Percentiles rank a stretch among this genome's conserved stretches.
phyloP scores from a whole-genome alignment of 208 protist species.

The Phytomonas sp. region DNA sequence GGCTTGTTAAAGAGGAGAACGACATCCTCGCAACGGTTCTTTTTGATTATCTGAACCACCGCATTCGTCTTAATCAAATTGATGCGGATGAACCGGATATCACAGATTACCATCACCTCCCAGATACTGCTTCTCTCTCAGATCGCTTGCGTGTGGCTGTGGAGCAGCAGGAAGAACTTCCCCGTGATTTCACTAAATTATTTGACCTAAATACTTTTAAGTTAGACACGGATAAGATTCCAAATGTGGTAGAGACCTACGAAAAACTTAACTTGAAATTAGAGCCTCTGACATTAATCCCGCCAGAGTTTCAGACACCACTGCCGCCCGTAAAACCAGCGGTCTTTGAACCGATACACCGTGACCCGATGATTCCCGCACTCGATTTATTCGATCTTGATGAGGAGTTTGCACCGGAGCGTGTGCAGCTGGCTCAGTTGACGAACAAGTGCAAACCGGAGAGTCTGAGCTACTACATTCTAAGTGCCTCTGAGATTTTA shows the following conservation, averaged over 20 bases:
- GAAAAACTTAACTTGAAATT: slow-evolving; percentile 90
- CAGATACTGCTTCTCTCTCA: slow-evolving; percentile 91
- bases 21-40: slow-evolving; percentile 75
- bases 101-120: slow-evolving; percentile 92
- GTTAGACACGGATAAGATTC: slow-evolving; percentile 92
- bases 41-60: slow-evolving; percentile 81
- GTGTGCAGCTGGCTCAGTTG: slow-evolving; percentile 89
- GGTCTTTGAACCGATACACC: slow-evolving; percentile 90
- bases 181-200: slow-evolving; percentile 91
- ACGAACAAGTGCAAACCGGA: slow-evolving; percentile 95
- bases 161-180: slow-evolving; percentile 93
- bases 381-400: slow-evolving; percentile 96
- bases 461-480: slow-evolving; percentile 92
- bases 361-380: slow-evolving; percentile 84
- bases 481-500: slow-evolving; percentile 90
- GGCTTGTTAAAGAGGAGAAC: slow-evolving; percentile 93
- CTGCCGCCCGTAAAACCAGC: slow-evolving; percentile 92
- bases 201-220: slow-evolving; percentile 92
- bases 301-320: slow-evolving; percentile 92
- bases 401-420: slow-evolving; percentile 93
- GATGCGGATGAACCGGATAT: slow-evolving; percentile 93
- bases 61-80: slow-evolving; percentile 89
- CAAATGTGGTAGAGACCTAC: slow-evolving; percentile 88
- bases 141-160: slow-evolving; percentile 90
- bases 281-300: slow-evolving; percentile 93